These are phyloP conservation scores for Buxus sempervirens DNA, from an alignment of 164 flowering plant species.

Conservation along the genomic window DNA sequence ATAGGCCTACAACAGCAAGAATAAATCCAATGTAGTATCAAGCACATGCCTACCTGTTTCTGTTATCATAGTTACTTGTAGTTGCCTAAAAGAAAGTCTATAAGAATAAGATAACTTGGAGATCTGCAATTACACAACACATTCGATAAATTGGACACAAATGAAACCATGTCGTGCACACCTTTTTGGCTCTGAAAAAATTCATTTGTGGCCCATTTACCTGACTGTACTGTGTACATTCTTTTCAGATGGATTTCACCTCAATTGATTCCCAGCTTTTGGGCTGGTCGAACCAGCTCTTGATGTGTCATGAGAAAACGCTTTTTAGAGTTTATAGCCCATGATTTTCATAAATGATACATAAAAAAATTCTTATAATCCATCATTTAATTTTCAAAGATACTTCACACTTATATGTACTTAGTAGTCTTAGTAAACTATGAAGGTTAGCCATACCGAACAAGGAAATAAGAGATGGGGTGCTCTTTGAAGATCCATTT, in stretches of 20 bases:
- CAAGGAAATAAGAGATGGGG: slow-evolving; percentile 64
- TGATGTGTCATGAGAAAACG: not conserved
- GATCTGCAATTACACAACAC: not conserved
- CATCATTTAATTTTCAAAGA: not conserved
- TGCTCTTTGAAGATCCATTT: slow-evolving; percentile 47
- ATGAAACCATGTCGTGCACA: not conserved
- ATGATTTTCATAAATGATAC: not conserved
- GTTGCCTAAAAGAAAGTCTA: not conserved
- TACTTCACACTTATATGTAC: not conserved
- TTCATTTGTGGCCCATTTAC: not conserved
- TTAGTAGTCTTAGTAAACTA: not conserved
- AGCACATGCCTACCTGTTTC: not conserved
- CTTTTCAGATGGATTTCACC: too few species aligned
- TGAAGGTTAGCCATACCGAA: slow-evolving; percentile 47
- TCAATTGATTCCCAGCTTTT: not conserved
- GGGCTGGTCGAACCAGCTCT: not conserved
- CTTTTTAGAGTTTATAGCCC: not conserved
- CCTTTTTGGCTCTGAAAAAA: not conserved
- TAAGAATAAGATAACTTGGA: not conserved
- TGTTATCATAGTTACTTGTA: not conserved
- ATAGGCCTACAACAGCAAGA: slow-evolving; percentile 35
- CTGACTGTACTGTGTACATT: too few species aligned
- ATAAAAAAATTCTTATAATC: not conserved
- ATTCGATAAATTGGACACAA: not conserved
- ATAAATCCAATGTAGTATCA: slow-evolving; percentile 1